Base-by-base conservation (phyloP, 768 basidiomycete genomes). In the Mycena latifolia region DNA sequence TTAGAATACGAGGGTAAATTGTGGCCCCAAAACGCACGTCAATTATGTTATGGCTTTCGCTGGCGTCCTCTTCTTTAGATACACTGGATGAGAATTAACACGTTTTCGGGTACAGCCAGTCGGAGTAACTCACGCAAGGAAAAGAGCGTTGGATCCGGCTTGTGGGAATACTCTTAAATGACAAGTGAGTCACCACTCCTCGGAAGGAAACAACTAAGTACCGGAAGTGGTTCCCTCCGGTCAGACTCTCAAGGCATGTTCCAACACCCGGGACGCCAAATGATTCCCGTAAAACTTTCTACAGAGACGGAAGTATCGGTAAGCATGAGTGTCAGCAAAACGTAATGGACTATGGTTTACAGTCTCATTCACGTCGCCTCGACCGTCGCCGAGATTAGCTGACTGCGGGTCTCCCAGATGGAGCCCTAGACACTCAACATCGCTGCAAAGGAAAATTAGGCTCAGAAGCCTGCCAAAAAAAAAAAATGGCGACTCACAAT, bases 121-220 rank as follows among this genome's bases (percentile, higher is more conserved):
- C 76, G n/a, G n/a, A n/a, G n/a, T n/a, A n/a, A n/a, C 84, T 63
- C 69, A 85, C 83, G 83, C 84, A 17, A 86, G 76, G n/a, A 86
- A 86, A 18, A 84, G 67, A 8, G 82, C 83, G 24, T 43, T 43
- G 5, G 77, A 58, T 3, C 85, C 84, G 35, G 84, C 81, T 71
- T 86, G 85, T 46, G 76, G 77, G 66, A 69, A 85, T 5, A 82
- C 74, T 18, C 82, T 81, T 65, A 85, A 80, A 69, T 86, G 85
- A 67, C n/a, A 12, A 45, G 14, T n/a, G 12, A 45, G 43, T n/a
- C 6, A 24, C 7, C 15, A 5, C 6, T 39, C 43, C 12, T 45
- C 20, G n/a, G n/a, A n/a, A 45, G 9, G 18, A 55, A 6, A 33
- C 11, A 33, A 33, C 11, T 33, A 7, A 7, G 43, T 45, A 45